Evolutionary conservation across 2,329 filamentous ascomycete genomes (phyloP), one percentile per base, ranked within the genome.

Genomic region (Pezicula neosporulosa): DNA sequence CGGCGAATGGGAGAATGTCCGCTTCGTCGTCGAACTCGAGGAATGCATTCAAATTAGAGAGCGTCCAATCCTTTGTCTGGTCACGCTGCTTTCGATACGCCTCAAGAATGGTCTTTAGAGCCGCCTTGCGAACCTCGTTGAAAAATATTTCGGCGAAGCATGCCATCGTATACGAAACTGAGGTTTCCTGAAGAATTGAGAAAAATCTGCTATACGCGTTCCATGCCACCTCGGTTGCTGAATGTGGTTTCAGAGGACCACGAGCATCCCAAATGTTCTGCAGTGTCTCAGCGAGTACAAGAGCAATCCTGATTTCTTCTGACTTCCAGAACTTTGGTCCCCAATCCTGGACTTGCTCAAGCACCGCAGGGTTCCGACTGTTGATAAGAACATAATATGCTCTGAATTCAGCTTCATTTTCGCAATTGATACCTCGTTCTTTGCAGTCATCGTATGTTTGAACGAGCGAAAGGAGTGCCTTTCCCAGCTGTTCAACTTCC

Each of bases 71-170:
- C 57, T 79, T 82, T 2, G 82, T 76, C 6, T 77, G 73, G 47
- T 79, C 77, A 53, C 80, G 75, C 21, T 79, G 78, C 51, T 82
- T 76, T 2, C 78, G 73, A 55, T 84, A 81, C 1, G 78, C 74
- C 49, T 70, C 74, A 47, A 78, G 75, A 19, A 86, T 68, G 15
- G 77, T 76, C 49, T 75, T 75, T 16, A 87, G 64, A 15, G 85
- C 78, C 12, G 77, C 74, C 49, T 81, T 80, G 38, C 84, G 81
- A 30, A 86, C 70, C 35, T 76, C 72, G 38, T 80, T 78, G 52
- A 87, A 86, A 60, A 85, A 82, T n/a, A 83, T 80, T 60, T 87
- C 83, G 6, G 83, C 83, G 53, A 87, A 79, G 58, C 84, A 87
- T 13, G 83, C 84, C 81, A 87, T 85, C 1, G 82, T 85, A 61